Evolutionary conservation across 768 basidiomycete genomes (phyloP).

Genomic region (Amanita polypyramis): DNA sequence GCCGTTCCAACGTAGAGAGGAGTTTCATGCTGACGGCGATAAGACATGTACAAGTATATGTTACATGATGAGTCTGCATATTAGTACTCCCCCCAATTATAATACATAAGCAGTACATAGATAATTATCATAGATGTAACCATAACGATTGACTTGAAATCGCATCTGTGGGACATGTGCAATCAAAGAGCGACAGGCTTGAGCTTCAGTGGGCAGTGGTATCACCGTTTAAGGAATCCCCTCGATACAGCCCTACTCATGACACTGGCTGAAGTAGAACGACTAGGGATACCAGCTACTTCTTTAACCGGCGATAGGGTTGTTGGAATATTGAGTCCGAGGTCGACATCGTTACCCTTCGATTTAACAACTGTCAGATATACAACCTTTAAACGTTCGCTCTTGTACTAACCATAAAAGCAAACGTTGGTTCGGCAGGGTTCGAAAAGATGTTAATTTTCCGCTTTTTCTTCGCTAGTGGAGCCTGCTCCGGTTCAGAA

Average conservation of each 20-base stretch:
- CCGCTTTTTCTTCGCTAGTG: conserved; percentile 60
- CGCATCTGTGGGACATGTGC: neutral
- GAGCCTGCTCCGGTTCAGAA: neutral
- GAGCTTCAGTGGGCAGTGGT: too few species aligned
- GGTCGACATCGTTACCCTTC: conserved; percentile 23
- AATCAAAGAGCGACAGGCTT: too few species aligned
- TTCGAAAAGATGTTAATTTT: conserved; percentile 53
- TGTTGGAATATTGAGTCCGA: conserved; percentile 53
- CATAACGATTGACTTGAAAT: neutral
- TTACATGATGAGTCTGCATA: neutral
- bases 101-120: neutral
- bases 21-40: conserved; percentile 84
- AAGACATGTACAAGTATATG: conserved; percentile 15
- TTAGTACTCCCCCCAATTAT: neutral
- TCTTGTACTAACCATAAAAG: conserved; percentile 20
- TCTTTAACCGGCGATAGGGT: conserved; percentile 58
- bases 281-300: conserved; percentile 36
- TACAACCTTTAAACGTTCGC: neutral
- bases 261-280: conserved; percentile 26
- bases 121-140: neutral
- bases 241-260: conserved; percentile 8
- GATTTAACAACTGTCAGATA: neutral
- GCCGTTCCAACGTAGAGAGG: conserved; percentile 53
- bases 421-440: conserved; percentile 34
- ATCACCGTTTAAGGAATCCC: neutral